Evolutionary conservation across 2,329 filamentous ascomycete genomes (phyloP).

Genomic region (Aspergillus felis): DNA sequence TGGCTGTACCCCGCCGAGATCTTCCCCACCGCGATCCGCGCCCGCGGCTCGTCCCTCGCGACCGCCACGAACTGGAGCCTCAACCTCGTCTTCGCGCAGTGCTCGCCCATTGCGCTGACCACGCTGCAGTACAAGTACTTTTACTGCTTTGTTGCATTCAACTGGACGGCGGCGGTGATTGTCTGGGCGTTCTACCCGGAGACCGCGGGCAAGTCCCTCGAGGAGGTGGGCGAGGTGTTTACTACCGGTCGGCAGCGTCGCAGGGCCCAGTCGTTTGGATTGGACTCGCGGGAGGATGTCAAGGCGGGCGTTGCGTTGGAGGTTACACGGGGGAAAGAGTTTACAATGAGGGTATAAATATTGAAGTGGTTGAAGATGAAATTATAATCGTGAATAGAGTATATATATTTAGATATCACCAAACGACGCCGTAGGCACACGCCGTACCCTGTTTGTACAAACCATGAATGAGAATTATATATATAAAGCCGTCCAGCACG

Average conservation of each 20-base stretch:
- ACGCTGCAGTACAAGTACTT: slow-evolving; percentile 48
- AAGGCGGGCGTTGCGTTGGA: not conserved
- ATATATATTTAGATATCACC: not conserved
- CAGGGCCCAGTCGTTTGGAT: not conserved
- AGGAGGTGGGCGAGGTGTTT: slow-evolving; percentile 31
- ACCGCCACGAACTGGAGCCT: slow-evolving; percentile 46
- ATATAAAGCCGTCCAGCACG: not conserved
- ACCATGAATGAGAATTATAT: not conserved
- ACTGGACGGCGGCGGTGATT: slow-evolving; percentile 38
- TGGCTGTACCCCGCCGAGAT: slow-evolving; percentile 48
- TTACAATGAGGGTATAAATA: no score
- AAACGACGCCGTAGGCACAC: not conserved
- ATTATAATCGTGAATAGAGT: not conserved
- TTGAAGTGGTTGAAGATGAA: not conserved
- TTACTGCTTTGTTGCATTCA: slow-evolving; percentile 49
- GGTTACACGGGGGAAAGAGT: not conserved
- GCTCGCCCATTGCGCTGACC: slow-evolving; percentile 44
- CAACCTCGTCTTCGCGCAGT: slow-evolving; percentile 49
- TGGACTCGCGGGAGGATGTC: not conserved
- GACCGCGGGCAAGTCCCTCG: slow-evolving; percentile 28
- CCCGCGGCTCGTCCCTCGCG: slow-evolving; percentile 41
- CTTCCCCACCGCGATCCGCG: slow-evolving; percentile 43
- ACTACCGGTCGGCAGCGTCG: not conserved
- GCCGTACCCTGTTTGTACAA: not conserved
- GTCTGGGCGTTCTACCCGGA: slow-evolving; percentile 35